Base-by-base conservation (phyloP, 2,329 filamentous ascomycete species). In the Aspergillus quadrilineatus region DNA sequence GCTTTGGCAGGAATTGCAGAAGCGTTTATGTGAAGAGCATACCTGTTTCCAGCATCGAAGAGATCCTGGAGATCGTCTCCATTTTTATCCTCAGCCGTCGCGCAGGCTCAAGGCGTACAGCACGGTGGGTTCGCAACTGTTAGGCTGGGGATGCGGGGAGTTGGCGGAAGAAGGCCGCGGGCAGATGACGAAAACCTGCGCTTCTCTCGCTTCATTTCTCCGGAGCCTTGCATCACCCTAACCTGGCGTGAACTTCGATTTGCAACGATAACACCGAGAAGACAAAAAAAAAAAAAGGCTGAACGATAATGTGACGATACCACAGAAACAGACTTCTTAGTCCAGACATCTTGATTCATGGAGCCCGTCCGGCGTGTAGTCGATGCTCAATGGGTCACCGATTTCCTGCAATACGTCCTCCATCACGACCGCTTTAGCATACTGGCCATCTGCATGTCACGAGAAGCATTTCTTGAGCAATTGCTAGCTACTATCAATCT, bases 31-130 rank as follows among this genome's bases (percentile, higher is more conserved):
- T 5, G 42, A 49, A 26, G n/a, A 69, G 29, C 29, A 30, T 82
- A 96, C 93, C 92, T 77, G 89, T 94, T 81, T 97, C 94, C 75
- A 99, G 87, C 77, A 97, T 85, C 73, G 86, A 90, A 66, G 92
- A 96, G 75, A 99, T 95, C 69, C 90, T 85, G 63, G 93, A 92
- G 72, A 97, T 92, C 22, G 93, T 96, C 84, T 99, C 94, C 94
- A 99, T 99, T 56, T 65, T 67, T 50, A 29, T 50, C 61, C 63
- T 53, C 52, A 62, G 53, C 36, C 60, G 65, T 65, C 59, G 52
- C 30, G 36, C 15, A 44, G 46, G 54, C 43, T 36, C 29, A 55
- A 43, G 37, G 51, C 42, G 22, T 53, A 50, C 15, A 28, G 17
- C 45, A 15, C 46, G 49, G 17, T 17, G 17, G 42, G 52, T 29